Percentiles rank a stretch among this genome's conserved stretches.
These are phyloP conservation scores for Mycena venus DNA, from an alignment of 768 basidiomycete species.

Conservation along the genomic window DNA sequence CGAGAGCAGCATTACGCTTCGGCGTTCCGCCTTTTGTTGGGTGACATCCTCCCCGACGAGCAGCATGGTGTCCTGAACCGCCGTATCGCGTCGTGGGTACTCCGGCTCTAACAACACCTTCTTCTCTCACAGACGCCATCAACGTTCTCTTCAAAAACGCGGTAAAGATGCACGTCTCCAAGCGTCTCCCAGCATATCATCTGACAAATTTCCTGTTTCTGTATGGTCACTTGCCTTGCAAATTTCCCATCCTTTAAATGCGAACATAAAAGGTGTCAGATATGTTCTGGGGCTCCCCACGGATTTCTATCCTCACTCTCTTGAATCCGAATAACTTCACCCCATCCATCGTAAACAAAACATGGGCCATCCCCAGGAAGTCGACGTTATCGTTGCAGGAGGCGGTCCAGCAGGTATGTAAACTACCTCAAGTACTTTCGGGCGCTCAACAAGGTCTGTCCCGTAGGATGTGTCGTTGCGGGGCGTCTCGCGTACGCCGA, in stretches of 20 bases:
- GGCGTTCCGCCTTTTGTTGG: background rate
- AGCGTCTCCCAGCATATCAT: slow-evolving; percentile 26
- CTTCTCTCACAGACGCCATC: slow-evolving; percentile 31
- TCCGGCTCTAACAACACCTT: slow-evolving; percentile 15
- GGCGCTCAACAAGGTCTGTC: background rate
- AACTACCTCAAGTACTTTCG: too few relatives aligned
- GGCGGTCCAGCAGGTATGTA: slow-evolving; percentile 72
- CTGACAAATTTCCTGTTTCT: slow-evolving; percentile 22
- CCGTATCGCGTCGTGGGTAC: slow-evolving; percentile 23
- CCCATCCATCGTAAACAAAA: background rate
- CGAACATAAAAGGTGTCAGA: slow-evolving; percentile 25
- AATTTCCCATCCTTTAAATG: slow-evolving; percentile 23
- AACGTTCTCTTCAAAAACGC: slow-evolving; percentile 3
- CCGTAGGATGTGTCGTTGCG: slow-evolving; percentile 72
- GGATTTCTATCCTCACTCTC: slow-evolving; percentile 12
- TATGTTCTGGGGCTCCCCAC: background rate
- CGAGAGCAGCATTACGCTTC: background rate
- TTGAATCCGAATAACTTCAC: slow-evolving; percentile 6
- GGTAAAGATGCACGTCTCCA: slow-evolving; percentile 18
- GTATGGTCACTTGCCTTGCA: slow-evolving; percentile 25
- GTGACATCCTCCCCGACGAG: background rate
- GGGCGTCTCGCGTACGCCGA: slow-evolving; percentile 80
- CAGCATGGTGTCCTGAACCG: background rate
- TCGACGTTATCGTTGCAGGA: slow-evolving; percentile 79
- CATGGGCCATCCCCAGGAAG: slow-evolving; percentile 76